phyloP scores from a whole-genome alignment of 2,329 filamentous ascomycete genomes.

The Arthrobotrys iridis region DNA sequence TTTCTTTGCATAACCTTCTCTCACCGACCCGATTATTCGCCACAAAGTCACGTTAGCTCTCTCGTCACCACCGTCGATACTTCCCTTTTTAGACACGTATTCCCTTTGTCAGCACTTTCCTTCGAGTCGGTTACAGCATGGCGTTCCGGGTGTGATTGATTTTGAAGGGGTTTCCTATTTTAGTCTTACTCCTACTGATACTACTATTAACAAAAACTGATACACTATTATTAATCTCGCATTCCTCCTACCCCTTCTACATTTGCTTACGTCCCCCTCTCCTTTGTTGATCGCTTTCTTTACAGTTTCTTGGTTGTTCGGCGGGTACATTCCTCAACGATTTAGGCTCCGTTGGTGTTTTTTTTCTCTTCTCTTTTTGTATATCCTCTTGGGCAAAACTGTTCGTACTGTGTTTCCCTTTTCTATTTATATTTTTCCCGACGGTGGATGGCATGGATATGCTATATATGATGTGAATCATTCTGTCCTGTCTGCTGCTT shows the following conservation, averaged over 20 bases:
- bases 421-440: not conserved
- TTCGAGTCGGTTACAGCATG: slow-evolving; percentile 5
- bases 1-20: not conserved
- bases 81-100: not conserved
- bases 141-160: slow-evolving; percentile 3
- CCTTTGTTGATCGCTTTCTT: not conserved
- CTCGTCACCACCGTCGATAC: not conserved
- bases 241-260: not conserved
- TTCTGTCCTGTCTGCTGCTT: not conserved
- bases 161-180: slow-evolving; percentile 14
- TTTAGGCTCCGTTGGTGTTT: not conserved
- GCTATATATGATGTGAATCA: not conserved
- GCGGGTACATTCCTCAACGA: not conserved
- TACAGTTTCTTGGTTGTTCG: not conserved
- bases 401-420: not conserved
- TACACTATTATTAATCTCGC: not conserved
- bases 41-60: not conserved
- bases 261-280: not conserved
- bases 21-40: not conserved
- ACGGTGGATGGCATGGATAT: not conserved
- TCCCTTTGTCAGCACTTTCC: slow-evolving; percentile 7
- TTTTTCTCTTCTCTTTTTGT: not conserved
- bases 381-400: not conserved
- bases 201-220: not conserved
- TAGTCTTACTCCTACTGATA: no score